Conservation (phyloP, 257 asterid genomes). For the Thymus mandschuricus region DNA sequence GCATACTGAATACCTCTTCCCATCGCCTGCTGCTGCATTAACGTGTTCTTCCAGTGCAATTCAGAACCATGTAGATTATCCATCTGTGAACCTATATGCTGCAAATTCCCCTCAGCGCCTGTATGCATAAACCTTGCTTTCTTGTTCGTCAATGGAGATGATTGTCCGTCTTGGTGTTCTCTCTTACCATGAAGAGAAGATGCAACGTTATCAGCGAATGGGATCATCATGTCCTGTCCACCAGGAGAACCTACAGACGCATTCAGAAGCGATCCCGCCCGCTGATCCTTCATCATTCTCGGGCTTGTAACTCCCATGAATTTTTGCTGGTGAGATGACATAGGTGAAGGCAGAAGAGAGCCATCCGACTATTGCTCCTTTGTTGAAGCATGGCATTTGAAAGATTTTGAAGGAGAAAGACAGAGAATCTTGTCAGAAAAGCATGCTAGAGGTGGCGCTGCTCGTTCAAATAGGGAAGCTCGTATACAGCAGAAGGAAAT, state of each 20-base stretch:
- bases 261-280: conserved; percentile 54
- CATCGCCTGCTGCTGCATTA: conserved; percentile 54
- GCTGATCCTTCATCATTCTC: conserved; percentile 73
- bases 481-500: conserved; percentile 59
- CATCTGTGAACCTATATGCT: conserved; percentile 60
- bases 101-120: conserved; percentile 58
- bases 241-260: conserved; percentile 69
- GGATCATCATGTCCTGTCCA: conserved; percentile 69
- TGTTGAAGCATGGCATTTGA: conserved; percentile 53
- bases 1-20: conserved; percentile 65
- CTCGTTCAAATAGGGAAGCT: conserved; percentile 67
- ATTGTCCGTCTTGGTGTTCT: conserved; percentile 76
- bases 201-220: conserved; percentile 54
- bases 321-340: conserved; percentile 58
- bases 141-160: conserved; percentile 67
- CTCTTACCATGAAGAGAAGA: conserved; percentile 70
- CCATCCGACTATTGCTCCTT: conserved; percentile 72
- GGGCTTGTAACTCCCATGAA: conserved; percentile 67
- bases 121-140: conserved; percentile 58
- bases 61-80: conserved; percentile 74
- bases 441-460: conserved; percentile 81
- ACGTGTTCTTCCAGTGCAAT: conserved; percentile 76
- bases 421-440: conserved; percentile 63
- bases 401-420: conserved; percentile 76
- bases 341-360: conserved; percentile 59